Evolutionary conservation across 73 alveolate species (phyloP).

Genomic region (Stentor coeruleus): DNA sequence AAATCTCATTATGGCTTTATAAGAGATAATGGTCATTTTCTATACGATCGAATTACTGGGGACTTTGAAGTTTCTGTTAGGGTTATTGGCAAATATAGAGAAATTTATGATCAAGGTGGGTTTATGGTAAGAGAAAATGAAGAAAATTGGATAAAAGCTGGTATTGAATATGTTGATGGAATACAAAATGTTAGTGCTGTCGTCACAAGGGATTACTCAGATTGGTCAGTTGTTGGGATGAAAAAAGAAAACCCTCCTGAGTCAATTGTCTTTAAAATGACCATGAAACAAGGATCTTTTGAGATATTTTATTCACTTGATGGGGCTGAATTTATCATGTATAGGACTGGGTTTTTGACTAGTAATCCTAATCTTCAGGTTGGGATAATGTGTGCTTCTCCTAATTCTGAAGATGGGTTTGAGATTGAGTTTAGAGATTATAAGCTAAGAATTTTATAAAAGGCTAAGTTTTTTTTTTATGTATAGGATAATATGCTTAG

Average conservation of each 20-base stretch:
- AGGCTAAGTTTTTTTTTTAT: no score
- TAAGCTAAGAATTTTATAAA: conserved; percentile 9
- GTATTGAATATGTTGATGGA: conserved; percentile 22
- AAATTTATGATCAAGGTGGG: conserved; percentile 28
- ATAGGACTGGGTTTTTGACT: conserved; percentile 10
- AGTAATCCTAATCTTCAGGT: background rate
- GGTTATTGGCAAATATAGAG: conserved; percentile 19
- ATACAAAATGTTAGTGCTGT: conserved; percentile 24
- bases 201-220: conserved; percentile 31
- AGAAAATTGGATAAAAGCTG: conserved; percentile 18
- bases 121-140: conserved; percentile 18
- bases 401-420: conserved; percentile 17
- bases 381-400: conserved; percentile 25
- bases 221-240: conserved; percentile 25
- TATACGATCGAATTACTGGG: background rate
- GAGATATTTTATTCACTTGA: conserved; percentile 19
- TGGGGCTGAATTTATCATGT: background rate
- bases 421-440: conserved; percentile 7
- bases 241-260: background rate
- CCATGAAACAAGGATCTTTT: background rate
- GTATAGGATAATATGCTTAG: no score
- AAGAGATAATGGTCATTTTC: conserved; percentile 31
- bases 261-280: conserved; percentile 1
- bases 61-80: conserved; percentile 21
- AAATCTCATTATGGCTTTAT: conserved; percentile 35